phyloP scores from a whole-genome alignment of 768 basidiomycete species.

The Boletales sp. region DNA sequence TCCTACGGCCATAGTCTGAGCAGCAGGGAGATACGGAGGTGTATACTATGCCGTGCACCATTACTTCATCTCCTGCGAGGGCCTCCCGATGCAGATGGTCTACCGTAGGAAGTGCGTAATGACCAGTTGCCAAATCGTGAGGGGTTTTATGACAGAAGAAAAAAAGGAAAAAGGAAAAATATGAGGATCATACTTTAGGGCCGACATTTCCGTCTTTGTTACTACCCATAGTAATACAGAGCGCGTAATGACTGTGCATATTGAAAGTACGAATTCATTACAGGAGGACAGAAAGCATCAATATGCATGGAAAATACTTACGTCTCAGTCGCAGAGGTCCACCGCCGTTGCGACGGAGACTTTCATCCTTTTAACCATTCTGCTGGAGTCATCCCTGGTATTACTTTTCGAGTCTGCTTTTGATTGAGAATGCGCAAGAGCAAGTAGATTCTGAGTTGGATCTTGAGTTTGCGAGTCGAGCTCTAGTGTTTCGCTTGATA shows the following conservation, averaged over 20 bases:
- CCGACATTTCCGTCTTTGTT: constrained; percentile 17
- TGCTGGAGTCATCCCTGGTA: constrained; percentile 14
- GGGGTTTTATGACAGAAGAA: constrained; percentile 30
- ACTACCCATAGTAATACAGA: no score
- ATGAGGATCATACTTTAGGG: constrained; percentile 31
- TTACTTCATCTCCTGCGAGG: constrained; percentile 90
- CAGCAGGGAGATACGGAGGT: constrained; percentile 85
- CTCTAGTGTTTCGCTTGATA: constrained; percentile 4
- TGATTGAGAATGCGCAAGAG: constrained; percentile 10
- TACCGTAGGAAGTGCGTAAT: constrained; percentile 33
- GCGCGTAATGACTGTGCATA: background rate
- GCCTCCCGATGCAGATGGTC: constrained; percentile 47
- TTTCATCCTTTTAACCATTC: constrained; percentile 57
- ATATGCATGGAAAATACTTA: background rate
- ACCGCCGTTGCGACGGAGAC: constrained; percentile 66
- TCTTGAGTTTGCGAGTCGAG: constrained; percentile 40
- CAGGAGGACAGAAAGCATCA: background rate
- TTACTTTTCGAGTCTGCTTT: constrained; percentile 35
- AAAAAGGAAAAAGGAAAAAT: background rate
- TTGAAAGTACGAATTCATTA: background rate
- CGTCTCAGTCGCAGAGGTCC: constrained; percentile 64
- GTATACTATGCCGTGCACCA: constrained; percentile 84
- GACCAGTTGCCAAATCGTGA: constrained; percentile 46
- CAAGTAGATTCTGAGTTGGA: constrained; percentile 30
- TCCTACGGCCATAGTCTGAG: constrained; percentile 56